These are phyloP conservation scores for Leccinum subgranulosum DNA, from an alignment of 768 basidiomycete genomes.

Conservation along the genomic window DNA sequence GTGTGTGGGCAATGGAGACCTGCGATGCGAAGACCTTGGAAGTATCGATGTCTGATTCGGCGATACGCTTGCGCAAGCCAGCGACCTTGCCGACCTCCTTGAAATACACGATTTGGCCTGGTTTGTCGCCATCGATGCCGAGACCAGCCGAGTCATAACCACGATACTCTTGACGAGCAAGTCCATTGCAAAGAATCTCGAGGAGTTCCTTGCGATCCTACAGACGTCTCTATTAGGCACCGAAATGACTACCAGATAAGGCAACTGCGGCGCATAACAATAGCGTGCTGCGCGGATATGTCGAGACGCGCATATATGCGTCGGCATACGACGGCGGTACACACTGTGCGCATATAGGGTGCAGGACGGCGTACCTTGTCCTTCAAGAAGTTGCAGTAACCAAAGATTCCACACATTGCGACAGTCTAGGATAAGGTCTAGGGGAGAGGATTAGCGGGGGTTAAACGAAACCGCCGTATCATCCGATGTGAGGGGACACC, in stretches of 20 bases:
- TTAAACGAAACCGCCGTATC: background rate
- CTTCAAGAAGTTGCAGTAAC: slow-evolving; percentile 90
- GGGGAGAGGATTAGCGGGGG: background rate
- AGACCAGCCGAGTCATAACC: slow-evolving; percentile 96
- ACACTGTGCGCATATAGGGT: background rate
- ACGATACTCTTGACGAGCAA: slow-evolving; percentile 94
- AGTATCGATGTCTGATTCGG: slow-evolving; percentile 65
- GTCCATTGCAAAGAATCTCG: slow-evolving; percentile 86
- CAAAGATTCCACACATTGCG: slow-evolving; percentile 93
- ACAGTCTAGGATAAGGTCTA: slow-evolving; percentile 9
- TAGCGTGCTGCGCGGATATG: background rate
- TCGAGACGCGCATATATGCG: slow-evolving; percentile 9
- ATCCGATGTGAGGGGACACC: background rate
- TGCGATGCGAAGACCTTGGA: slow-evolving; percentile 78
- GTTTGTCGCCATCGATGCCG: slow-evolving; percentile 87
- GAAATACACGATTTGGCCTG: slow-evolving; percentile 77
- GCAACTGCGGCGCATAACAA: slow-evolving; percentile 7
- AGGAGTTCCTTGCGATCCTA: slow-evolving; percentile 89
- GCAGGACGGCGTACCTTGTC: slow-evolving; percentile 70
- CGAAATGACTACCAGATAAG: slow-evolving; percentile 17
- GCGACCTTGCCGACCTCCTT: slow-evolving; percentile 99
- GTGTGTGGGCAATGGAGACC: slow-evolving; percentile 97
- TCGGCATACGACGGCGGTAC: background rate
- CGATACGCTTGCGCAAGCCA: slow-evolving; percentile 86
- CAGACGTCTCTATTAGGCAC: slow-evolving; percentile 3